Base-by-base conservation (phyloP, 2,329 filamentous ascomycete genomes). In the Aspergillus brasiliensis region DNA sequence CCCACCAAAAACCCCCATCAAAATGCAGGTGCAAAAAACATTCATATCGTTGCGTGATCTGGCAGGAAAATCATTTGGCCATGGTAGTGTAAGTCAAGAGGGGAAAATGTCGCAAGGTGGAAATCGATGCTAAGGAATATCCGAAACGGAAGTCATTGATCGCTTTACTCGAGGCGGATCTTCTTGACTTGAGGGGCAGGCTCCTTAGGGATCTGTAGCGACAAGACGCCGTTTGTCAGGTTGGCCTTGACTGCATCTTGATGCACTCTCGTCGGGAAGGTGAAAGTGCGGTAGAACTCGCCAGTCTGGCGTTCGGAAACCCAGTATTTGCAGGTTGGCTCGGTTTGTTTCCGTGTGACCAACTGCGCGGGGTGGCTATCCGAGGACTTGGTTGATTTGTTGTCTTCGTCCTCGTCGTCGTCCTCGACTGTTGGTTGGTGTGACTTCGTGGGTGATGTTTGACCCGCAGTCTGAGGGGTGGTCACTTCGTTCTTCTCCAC, bases 211-310 rank as follows among this genome's bases (percentile, higher is more conserved):
- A 87, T 80, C 13, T 81, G 65, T 31, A 87, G 78, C 27, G 76
- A 81, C 56, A 87, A 71, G 51, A 87, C 81, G 11, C 85, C 85
- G 67, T 87, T 81, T 76, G 82, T 86, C 72, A 87, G 69, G 60
- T 77, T 83, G 7, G 85, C 85, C 71, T 81, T 84, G 63, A 87
- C 85, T 19, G 71, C 75, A 52, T 87, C 83, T 69, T 86, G 84
- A 64, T 87, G 80, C 27, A 87, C 80, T 19, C 81, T 75, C 1
- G 76, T 75, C 1, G 84, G 81, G 76, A 87, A 87, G 55, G 74
- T 78, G 71, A 87, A 87, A 5, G 76, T 77, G 57, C 85, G 79
- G 58, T 83, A 79, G 74, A 87, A 87, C 38, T 83, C 78, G 56
- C 85, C 85, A 34, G 85, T 74, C 0, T 79, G 81, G 63, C 85